These are phyloP conservation scores for Leccinellum rugosiceps DNA, from an alignment of 768 basidiomycete genomes.

Conservation along the genomic window DNA sequence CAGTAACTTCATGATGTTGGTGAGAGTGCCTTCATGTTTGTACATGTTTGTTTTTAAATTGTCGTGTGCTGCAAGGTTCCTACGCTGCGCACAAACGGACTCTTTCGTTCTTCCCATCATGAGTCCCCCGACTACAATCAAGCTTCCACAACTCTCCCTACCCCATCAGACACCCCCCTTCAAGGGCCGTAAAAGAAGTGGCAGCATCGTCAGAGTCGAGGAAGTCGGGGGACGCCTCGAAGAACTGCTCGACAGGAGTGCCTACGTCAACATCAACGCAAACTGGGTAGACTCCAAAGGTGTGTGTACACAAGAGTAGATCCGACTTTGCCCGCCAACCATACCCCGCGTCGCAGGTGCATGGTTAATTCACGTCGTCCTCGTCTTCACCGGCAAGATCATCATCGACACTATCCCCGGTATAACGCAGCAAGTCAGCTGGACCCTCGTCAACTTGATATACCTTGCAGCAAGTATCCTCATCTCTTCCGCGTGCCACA, in stretches of 20 bases:
- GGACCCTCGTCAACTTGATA: slow-evolving; percentile 89
- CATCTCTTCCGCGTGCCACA: not conserved
- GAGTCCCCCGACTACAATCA: slow-evolving; percentile 53
- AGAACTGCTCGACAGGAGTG: slow-evolving; percentile 73
- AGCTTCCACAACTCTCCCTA: slow-evolving; percentile 46
- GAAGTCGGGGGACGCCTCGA: slow-evolving; percentile 72
- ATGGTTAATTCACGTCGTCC: slow-evolving; percentile 95
- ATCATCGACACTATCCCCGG: slow-evolving; percentile 92
- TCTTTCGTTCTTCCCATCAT: slow-evolving; percentile 25
- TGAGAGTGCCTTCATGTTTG: slow-evolving; percentile 9
- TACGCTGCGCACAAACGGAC: not conserved
- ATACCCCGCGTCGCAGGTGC: slow-evolving; percentile 59
- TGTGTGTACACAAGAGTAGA: slow-evolving; percentile 26
- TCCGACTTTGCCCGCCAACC: not conserved
- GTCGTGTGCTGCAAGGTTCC: not conserved
- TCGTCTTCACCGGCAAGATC: slow-evolving; percentile 88
- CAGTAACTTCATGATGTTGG: slow-evolving; percentile 40
- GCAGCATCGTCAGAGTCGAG: slow-evolving; percentile 83
- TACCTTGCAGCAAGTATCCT: slow-evolving; percentile 75
- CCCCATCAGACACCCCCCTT: slow-evolving; percentile 30
- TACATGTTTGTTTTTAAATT: slow-evolving; percentile 7
- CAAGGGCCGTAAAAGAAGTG: slow-evolving; percentile 55
- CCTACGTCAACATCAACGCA: slow-evolving; percentile 82
- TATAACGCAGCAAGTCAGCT: slow-evolving; percentile 90
- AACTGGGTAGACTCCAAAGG: slow-evolving; percentile 96